Base-by-base conservation (phyloP, 2,329 filamentous ascomycete genomes). In the Achaetomium macrosporum region DNA sequence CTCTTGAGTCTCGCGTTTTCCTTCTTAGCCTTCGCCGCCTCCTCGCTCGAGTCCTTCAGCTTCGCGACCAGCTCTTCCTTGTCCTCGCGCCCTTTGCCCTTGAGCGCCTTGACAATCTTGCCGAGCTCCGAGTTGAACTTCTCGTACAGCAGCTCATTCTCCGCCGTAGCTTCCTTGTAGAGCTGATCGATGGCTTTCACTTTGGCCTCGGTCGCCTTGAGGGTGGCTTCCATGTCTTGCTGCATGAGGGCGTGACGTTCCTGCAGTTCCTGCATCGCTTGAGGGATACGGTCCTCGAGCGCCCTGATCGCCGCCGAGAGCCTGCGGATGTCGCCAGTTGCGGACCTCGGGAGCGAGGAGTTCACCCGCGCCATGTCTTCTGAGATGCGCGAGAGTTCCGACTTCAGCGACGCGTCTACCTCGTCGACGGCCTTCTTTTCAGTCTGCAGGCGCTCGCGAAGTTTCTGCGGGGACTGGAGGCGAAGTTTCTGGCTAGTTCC, bases 141-240 rank as follows among this genome's bases (percentile, higher is more conserved):
- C 60, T 92, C 87, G 68, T 96, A 96, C 51, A 97, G 76, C 30
- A 92, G 81, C 71, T 96, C 91, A 63, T 96, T 97, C 73, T 97
- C 92, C 0, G 89, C 88, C 62, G 84, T 90, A 15, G 85, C 82
- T 65, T 96, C 90, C 59, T 89, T 87, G 72, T 95, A 95, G 47
- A 96, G 74, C 69, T 95, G 88, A 66, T 96, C 91, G 49, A 96
- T 82, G 39, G 87, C 86, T 62, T 84, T 87, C 54, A 85, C 84
- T 62, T 93, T 91, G 54, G 79, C 79, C 66, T 96, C 90, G 13
- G 82, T 83, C 1, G 89, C 83, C 62, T 82, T 78, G 13, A 96
- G 75, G 1, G 84, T 84, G 17, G 75, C 81, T 40, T 89, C 83
- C 60, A 95, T 73, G 59, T 95, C 90, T 30, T 74, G 75, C 56